Base-by-base conservation (phyloP, 2,329 filamentous ascomycete genomes). In the Monosporascus sp. region DNA sequence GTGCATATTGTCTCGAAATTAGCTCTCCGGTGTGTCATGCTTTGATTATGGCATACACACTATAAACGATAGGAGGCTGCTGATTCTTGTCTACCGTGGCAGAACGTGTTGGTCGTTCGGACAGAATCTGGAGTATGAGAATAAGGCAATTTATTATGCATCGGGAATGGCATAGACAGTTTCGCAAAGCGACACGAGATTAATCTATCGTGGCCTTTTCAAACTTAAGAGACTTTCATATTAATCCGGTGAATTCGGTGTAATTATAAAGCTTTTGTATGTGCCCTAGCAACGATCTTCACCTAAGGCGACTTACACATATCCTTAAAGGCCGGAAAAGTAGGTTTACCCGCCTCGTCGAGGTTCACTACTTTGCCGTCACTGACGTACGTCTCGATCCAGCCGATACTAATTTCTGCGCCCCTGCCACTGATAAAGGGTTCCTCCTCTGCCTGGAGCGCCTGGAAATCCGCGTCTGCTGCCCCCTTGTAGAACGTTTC, bases 301-400 rank as follows among this genome's bases (percentile, higher is more conserved):
- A 8, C 6, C 7, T 20, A 20, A 18, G 41, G 41, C n/a, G n/a
- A 7, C 18, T 18, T 22, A n/a, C 41, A 20, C 41, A 44, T 20
- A 11, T 44, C 41, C 11, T 44, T 44, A 44, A 44, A 44, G 41
- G 9, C n/a, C n/a, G 48, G 51, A 11, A 51, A 54, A 5, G 52
- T 48, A 3, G 53, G 46, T 46, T 47, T 47, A n/a, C 52, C 51
- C 5, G 44, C 52, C 20, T 49, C 55, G 15, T 24, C 35, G 18
- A 63, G 45, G 45, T 63, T 60, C 37, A 61, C 56, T 5, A 63
- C 58, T 48, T 60, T 52, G 5, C 55, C 58, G 49, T 52, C 54
- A 14, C 54, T 50, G 7, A 61, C 55, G 41, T 61, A 61, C 17
- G 50, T 56, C 55, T 63, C 59, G n/a, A 63, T 52, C 59, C 57